Conservation (phyloP, 257 asterid genomes). For the Nicotiana sylvestris region DNA sequence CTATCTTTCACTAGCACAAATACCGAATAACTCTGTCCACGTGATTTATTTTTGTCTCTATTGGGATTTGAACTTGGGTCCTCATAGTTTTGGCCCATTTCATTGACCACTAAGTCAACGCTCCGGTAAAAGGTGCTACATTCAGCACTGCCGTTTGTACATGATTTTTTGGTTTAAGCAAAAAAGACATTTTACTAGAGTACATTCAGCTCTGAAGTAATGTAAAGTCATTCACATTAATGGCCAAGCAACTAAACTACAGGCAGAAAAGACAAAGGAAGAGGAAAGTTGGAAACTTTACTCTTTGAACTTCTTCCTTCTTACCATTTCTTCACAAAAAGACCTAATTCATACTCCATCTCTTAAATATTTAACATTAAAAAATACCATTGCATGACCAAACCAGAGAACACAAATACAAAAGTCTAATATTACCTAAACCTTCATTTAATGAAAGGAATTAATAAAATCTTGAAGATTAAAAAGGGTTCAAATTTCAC, state of each 20-base stretch:
- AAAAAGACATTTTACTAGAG: too few species aligned
- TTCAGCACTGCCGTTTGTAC: not conserved
- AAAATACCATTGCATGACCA: not conserved
- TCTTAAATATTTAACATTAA: not conserved
- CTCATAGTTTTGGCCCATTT: not conserved
- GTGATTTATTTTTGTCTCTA: not conserved
- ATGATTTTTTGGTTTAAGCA: not conserved
- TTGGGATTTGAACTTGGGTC: not conserved
- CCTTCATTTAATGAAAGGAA: not conserved
- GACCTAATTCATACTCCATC: not conserved
- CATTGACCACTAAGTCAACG: not conserved
- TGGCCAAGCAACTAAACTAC: slow-evolving; percentile 12
- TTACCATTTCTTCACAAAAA: not conserved
- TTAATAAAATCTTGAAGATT: not conserved
- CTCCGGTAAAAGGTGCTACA: not conserved
- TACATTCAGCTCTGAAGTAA: too few species aligned
- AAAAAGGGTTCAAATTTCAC: not conserved
- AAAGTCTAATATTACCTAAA: not conserved
- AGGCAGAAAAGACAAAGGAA: slow-evolving; percentile 9
- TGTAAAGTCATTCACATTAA: slow-evolving; percentile 4
- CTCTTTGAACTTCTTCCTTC: slow-evolving; percentile 11
- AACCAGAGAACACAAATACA: not conserved
- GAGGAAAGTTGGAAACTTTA: not conserved
- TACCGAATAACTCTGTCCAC: not conserved
- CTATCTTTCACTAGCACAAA: not conserved